Evolutionary conservation across 805 yeast genomes (phyloP).

Genomic region (Saccharomycopsis sp.): DNA sequence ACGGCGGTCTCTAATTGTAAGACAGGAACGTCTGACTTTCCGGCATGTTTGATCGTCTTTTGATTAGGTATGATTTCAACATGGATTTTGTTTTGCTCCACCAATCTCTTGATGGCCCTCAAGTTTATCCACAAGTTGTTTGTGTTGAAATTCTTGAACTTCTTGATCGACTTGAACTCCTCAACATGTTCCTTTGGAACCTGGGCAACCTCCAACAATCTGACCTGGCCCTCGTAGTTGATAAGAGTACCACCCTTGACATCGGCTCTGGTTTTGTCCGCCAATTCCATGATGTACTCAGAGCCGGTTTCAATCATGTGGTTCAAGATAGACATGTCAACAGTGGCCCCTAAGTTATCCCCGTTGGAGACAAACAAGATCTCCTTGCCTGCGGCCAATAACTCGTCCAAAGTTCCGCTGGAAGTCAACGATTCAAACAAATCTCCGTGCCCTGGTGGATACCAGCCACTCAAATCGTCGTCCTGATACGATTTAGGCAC

Average conservation of each 20-base stretch:
- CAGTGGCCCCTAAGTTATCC: constrained; percentile 98
- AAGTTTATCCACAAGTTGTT: constrained; percentile 96
- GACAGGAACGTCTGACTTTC: constrained; percentile 73
- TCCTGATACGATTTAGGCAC: constrained; percentile 66
- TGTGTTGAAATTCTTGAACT: constrained; percentile 96
- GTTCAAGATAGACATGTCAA: constrained; percentile 79
- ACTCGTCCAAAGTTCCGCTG: constrained; percentile 86
- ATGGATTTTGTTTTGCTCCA: constrained; percentile 73
- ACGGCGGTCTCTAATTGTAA: constrained; percentile 97
- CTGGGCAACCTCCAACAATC: constrained; percentile 94
- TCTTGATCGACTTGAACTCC: constrained; percentile 95
- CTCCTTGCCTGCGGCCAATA: constrained; percentile 91
- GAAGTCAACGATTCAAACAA: constrained; percentile 83
- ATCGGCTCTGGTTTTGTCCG: constrained; percentile 98
- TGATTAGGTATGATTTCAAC: constrained; percentile 95
- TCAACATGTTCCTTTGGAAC: constrained; percentile 98
- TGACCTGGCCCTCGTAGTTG: constrained; percentile 89
- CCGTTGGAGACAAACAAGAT: constrained; percentile 93
- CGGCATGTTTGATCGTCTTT: constrained; percentile 64
- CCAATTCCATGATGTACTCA: constrained; percentile 96
- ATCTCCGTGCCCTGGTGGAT: constrained; percentile 99
- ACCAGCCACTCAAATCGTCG: constrained; percentile 84
- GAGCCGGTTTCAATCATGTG: constrained; percentile 90
- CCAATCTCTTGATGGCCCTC: constrained; percentile 87
- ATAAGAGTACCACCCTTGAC: constrained; percentile 99